Conservation (phyloP, 2,329 filamentous ascomycete genomes). For the Cercospora sp. region DNA sequence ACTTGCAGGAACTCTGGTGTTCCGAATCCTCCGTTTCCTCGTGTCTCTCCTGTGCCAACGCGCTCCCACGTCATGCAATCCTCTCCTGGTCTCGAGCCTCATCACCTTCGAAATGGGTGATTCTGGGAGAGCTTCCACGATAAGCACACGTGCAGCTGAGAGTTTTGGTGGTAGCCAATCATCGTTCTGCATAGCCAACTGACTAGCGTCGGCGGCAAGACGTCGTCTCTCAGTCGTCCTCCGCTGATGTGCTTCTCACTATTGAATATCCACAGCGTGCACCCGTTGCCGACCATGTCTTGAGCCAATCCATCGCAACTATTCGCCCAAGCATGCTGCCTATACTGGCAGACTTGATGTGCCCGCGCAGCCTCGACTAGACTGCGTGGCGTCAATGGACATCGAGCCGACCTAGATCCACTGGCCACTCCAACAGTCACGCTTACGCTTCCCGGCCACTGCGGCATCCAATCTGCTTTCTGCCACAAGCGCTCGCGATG, state of each 20-base stretch:
- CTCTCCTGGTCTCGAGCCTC: not conserved
- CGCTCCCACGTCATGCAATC: not conserved
- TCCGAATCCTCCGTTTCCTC: not conserved
- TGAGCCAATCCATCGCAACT: not conserved
- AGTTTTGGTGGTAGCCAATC: not conserved
- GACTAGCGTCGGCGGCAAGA: slow-evolving; percentile 13
- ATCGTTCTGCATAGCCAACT: not conserved
- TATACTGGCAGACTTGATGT: not conserved
- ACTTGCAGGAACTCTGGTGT: not conserved
- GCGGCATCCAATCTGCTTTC: slow-evolving; percentile 11
- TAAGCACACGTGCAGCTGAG: not conserved
- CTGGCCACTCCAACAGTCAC: not conserved
- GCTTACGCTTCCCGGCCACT: not conserved
- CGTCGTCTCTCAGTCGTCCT: slow-evolving; percentile 10
- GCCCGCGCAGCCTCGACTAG: not conserved
- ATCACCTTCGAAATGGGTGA: not conserved
- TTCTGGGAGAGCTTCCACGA: not conserved
- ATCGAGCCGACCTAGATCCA: not conserved
- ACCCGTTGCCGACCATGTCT: not conserved
- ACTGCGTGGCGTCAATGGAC: not conserved
- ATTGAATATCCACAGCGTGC: not conserved
- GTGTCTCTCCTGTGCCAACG: not conserved
- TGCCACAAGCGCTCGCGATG: slow-evolving; percentile 17
- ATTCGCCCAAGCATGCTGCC: not conserved
- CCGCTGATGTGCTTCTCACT: not conserved